Conservation (phyloP, 306 rosid species). For the Glycine tomentella region DNA sequence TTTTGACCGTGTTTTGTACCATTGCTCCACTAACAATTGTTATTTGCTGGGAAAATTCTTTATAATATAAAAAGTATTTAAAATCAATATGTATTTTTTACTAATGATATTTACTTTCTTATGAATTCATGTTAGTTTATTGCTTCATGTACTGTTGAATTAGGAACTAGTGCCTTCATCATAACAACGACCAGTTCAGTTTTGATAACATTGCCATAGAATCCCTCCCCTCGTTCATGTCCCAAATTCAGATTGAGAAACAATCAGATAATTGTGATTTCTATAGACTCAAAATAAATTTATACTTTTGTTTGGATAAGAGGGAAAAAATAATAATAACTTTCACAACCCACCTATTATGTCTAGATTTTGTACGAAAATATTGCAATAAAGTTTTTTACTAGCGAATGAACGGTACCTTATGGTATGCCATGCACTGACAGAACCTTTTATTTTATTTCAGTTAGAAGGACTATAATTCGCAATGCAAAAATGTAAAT, state of each 20-base stretch:
- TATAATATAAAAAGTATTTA: neutral
- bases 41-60: neutral
- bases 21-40: neutral
- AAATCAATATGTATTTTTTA: neutral
- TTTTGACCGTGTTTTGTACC: neutral
- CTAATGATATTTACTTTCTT: neutral
- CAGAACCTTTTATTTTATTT: neutral
- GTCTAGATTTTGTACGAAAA: neutral
- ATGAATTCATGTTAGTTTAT: neutral
- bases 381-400: neutral
- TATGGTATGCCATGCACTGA: neutral
- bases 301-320: constrained; percentile 5
- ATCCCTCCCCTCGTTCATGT: neutral
- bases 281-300: constrained; percentile 1
- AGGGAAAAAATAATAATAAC: neutral
- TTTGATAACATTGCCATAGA: constrained; percentile 4
- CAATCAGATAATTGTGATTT: constrained; percentile 18
- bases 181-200: neutral
- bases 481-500: neutral
- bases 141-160: neutral
- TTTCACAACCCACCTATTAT: neutral
- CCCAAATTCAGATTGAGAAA: neutral
- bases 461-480: neutral
- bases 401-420: constrained; percentile 17
- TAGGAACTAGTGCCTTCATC: neutral